Conservation (phyloP, 352 stramenopile genomes). For the Pythium periplocum region DNA sequence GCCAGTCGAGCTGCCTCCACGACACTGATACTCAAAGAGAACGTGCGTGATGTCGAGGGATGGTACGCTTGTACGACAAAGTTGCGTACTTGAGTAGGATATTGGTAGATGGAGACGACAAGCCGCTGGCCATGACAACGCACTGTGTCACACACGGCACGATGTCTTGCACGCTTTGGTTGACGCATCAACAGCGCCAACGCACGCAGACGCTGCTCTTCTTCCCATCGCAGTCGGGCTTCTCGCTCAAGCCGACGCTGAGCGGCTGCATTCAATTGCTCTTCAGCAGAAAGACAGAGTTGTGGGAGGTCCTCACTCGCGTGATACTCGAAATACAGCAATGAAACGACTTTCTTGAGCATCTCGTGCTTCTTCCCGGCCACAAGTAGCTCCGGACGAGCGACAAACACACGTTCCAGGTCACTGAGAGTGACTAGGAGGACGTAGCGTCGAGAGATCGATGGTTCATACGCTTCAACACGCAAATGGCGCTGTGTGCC, state of each 20-base stretch:
- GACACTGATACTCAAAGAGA: conserved; percentile 33
- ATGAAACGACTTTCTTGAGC: conserved; percentile 38
- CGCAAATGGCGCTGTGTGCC: conserved; percentile 30
- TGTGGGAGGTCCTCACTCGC: conserved; percentile 9
- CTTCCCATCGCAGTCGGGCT: conserved; percentile 38
- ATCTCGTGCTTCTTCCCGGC: conserved; percentile 51
- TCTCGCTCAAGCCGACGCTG: conserved; percentile 44
- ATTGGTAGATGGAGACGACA: conserved; percentile 59
- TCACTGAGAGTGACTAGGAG: conserved; percentile 43
- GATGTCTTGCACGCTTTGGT: conserved; percentile 40
- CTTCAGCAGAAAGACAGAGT: conserved; percentile 36
- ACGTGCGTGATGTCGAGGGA: conserved; percentile 29
- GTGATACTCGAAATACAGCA: conserved; percentile 65
- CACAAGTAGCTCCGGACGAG: conserved; percentile 32
- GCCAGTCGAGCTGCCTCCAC: conserved; percentile 35
- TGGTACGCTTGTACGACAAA: conserved; percentile 51
- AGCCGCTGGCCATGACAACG: conserved; percentile 34
- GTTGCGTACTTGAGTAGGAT: conserved; percentile 47
- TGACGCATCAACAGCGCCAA: conserved; percentile 38
- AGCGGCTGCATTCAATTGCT: conserved; percentile 38
- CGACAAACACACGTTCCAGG: conserved; percentile 48
- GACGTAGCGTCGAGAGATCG: conserved; percentile 19
- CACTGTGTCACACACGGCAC: conserved; percentile 28
- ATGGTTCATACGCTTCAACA: conserved; percentile 52
- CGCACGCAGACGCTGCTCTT: conserved; percentile 39